Base-by-base conservation (phyloP, 805 yeast species). In the Lipomyces mesembrius region DNA sequence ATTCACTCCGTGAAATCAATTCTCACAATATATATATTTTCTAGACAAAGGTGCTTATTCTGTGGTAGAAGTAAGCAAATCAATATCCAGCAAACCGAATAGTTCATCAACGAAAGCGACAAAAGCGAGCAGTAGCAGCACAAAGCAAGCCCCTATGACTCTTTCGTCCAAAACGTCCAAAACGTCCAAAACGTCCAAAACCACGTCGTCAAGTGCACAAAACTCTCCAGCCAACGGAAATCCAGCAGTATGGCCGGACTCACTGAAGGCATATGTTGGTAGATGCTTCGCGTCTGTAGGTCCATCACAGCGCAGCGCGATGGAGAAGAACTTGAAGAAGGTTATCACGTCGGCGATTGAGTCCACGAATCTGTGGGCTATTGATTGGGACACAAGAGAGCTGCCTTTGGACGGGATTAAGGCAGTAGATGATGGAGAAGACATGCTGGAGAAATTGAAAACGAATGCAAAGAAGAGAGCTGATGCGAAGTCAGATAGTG, bases 311-410 rank as follows among this genome's bases (percentile, higher is more conserved):
- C 79, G 81, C 70, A 74, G 75, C 7, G 70, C 73, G 46, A 82
- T 87, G 72, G 85, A 86, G 68, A 65, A 71, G 8, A 87, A 88
- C 73, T 75, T 88, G 60, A 86, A 83, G 71, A 68, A 74, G 11
- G 72, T 87, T 46, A 79, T 88, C 34, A 81, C 84, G 61, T 69
- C 76, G 61, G 90, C 90, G 0, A 80, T 83, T 20, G 76, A 77
- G 2, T 77, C 79, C 58, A 77, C 78, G 27, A 80, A 80, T 53
- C 71, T 88, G 2, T 80, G 83, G 77, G 69, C 76, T 0, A 86
- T 84, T 68, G 83, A 86, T 66, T 88, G 92, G 92, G 74, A 72
- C 2, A 69, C 59, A 11, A 87, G 85, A 74, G 75, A 76, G 37
- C 69, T 88, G 5, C 91, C 91, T 0, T 69, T 82, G 58, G 71